These are phyloP conservation scores for Sporothrix humicola DNA, from an alignment of 2,329 filamentous ascomycete genomes.

Conservation along the genomic window DNA sequence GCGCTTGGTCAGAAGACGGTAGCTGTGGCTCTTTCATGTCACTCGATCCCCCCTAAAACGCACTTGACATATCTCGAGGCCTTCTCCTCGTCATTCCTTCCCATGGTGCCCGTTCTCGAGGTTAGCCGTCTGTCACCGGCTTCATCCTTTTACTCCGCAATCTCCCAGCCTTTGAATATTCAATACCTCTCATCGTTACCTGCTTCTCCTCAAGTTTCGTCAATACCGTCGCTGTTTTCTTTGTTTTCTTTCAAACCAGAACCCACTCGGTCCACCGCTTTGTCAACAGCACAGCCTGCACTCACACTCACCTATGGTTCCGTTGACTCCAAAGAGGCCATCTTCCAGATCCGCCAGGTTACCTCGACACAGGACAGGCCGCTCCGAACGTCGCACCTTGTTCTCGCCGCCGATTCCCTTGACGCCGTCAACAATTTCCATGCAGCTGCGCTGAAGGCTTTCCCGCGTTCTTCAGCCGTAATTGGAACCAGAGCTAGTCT, in stretches of 20 bases:
- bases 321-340: constrained; percentile 44
- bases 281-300: constrained; percentile 40
- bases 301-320: constrained; percentile 55
- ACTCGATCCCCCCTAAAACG: constrained; percentile 18
- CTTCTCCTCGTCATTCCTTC: constrained; percentile 25
- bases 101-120: constrained; percentile 58
- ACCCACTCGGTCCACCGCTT: constrained; percentile 35
- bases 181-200: constrained; percentile 61
- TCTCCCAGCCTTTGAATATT: constrained; percentile 79
- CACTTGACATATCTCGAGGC: constrained; percentile 26
- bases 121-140: constrained; percentile 80
- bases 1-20: constrained; percentile 33
- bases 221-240: neutral
- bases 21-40: neutral
- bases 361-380: constrained; percentile 47
- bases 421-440: constrained; percentile 75
- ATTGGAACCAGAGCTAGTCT: constrained; percentile 35
- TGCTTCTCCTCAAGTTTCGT: neutral
- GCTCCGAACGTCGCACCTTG: constrained; percentile 57
- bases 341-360: constrained; percentile 55
- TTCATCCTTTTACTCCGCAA: constrained; percentile 81
- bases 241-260: neutral
- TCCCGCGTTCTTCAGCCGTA: constrained; percentile 55
- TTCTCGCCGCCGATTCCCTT: constrained; percentile 70
- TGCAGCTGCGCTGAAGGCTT: constrained; percentile 68